Conservation (phyloP, 2,329 filamentous ascomycete species). For the Magnaporthales sp. region DNA sequence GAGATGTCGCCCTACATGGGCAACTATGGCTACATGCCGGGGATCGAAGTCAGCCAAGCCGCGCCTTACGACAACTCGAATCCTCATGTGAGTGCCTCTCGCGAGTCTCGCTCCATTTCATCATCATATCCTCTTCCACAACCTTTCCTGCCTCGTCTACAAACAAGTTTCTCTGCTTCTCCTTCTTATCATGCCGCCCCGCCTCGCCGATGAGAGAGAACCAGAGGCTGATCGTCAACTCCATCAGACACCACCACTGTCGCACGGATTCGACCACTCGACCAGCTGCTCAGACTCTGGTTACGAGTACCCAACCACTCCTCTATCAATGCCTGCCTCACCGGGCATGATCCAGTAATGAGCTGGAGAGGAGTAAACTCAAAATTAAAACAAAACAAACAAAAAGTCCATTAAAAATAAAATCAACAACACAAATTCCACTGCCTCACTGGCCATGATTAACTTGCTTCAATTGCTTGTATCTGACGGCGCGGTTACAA, state of each 20-base stretch:
- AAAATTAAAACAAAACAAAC: slow-evolving; percentile 1
- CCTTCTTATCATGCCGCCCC: slow-evolving; percentile 11
- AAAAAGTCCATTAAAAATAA: not conserved
- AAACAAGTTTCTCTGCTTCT: slow-evolving; percentile 3
- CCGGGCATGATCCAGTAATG: slow-evolving; percentile 40
- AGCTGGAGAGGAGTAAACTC: not conserved
- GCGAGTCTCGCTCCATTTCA: slow-evolving; percentile 27
- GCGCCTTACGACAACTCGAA: slow-evolving; percentile 59
- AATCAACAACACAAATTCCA: not conserved
- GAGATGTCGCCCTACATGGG: slow-evolving; percentile 54
- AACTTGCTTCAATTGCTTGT: not conserved
- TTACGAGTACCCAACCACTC: slow-evolving; percentile 60
- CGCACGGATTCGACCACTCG: slow-evolving; percentile 64
- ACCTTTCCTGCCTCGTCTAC: slow-evolving; percentile 10
- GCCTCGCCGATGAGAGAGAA: not conserved
- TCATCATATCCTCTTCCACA: slow-evolving; percentile 12
- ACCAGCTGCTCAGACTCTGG: slow-evolving; percentile 49
- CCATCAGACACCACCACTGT: slow-evolving; percentile 65
- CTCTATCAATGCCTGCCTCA: slow-evolving; percentile 64
- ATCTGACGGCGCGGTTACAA: not conserved
- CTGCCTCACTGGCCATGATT: not conserved
- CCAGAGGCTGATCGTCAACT: not conserved
- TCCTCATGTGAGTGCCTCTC: slow-evolving; percentile 64
- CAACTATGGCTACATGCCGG: slow-evolving; percentile 56
- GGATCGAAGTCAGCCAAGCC: slow-evolving; percentile 52